These are phyloP conservation scores for Serendipita sp. DNA, from an alignment of 768 basidiomycete species.

Conservation along the genomic window DNA sequence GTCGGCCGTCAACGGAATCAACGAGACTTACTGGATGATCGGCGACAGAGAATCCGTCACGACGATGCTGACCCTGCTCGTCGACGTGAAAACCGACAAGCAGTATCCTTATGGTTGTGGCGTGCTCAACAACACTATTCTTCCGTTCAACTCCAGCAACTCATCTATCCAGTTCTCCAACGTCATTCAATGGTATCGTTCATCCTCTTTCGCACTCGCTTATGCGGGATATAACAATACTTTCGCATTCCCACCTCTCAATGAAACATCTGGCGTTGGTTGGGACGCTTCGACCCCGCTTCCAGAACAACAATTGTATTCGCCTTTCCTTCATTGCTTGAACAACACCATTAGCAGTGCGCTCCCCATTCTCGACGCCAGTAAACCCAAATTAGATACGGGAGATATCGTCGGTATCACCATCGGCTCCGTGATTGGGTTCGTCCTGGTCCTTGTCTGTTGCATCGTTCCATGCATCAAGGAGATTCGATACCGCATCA, in stretches of 20 bases:
- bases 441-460: neutral
- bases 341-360: conserved; percentile 45
- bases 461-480: neutral
- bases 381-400: neutral
- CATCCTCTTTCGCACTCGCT: neutral
- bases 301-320: conserved; percentile 18
- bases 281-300: neutral
- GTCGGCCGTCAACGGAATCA: neutral
- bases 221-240: neutral
- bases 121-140: neutral
- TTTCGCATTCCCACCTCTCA: neutral
- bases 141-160: neutral
- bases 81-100: neutral
- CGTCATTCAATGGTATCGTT: neutral
- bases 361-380: conserved; percentile 37
- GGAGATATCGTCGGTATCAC: neutral
- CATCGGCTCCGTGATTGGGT: neutral
- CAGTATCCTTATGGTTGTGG: neutral
- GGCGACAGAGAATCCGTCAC: neutral
- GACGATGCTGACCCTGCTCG: neutral
- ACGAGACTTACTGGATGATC: neutral
- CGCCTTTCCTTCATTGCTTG: conserved; percentile 35
- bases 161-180: neutral
- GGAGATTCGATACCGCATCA: neutral
- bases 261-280: neutral